These are phyloP conservation scores for Zygoascus flipseniorum DNA, from an alignment of 805 yeast species.

Conservation along the genomic window DNA sequence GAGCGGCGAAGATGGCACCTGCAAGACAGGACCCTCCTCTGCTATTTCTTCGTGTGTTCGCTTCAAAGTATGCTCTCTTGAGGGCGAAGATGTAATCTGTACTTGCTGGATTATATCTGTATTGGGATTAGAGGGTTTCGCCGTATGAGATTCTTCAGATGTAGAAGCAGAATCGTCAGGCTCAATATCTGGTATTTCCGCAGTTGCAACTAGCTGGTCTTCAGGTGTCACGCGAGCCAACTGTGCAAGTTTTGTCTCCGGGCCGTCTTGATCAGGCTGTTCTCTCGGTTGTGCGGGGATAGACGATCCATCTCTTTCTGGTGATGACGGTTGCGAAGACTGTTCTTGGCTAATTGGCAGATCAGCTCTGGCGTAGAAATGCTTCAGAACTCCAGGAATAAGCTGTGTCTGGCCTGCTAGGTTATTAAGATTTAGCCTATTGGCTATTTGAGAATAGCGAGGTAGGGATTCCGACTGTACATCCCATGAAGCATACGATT, in stretches of 20 bases:
- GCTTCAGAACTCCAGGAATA: slow-evolving; percentile 33
- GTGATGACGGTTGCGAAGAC: background rate
- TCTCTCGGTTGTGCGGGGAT: background rate
- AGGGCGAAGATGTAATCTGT: background rate
- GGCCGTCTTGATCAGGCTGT: background rate
- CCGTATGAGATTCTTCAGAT: background rate
- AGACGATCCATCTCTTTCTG: background rate
- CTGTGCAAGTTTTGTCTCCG: background rate
- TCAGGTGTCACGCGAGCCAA: background rate
- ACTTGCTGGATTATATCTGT: too few species aligned
- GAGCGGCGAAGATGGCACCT: background rate
- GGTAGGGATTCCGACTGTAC: slow-evolving; percentile 38
- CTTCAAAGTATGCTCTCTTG: background rate
- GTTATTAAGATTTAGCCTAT: slow-evolving; percentile 35
- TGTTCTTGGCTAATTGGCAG: slow-evolving; percentile 8
- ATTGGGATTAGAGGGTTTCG: too few species aligned
- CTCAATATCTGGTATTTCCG: background rate
- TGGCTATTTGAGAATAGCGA: slow-evolving; percentile 42
- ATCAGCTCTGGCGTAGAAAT: slow-evolving; percentile 28
- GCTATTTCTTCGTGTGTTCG: background rate
- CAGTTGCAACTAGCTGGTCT: background rate
- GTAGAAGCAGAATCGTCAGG: background rate
- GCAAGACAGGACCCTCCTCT: background rate
- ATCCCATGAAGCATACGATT: slow-evolving; percentile 58
- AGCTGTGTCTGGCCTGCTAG: slow-evolving; percentile 46